Percentiles rank a stretch among this genome's conserved stretches.
These are phyloP conservation scores for Claviceps sorghi DNA, from an alignment of 2,329 filamentous ascomycete species.

Conservation along the genomic window DNA sequence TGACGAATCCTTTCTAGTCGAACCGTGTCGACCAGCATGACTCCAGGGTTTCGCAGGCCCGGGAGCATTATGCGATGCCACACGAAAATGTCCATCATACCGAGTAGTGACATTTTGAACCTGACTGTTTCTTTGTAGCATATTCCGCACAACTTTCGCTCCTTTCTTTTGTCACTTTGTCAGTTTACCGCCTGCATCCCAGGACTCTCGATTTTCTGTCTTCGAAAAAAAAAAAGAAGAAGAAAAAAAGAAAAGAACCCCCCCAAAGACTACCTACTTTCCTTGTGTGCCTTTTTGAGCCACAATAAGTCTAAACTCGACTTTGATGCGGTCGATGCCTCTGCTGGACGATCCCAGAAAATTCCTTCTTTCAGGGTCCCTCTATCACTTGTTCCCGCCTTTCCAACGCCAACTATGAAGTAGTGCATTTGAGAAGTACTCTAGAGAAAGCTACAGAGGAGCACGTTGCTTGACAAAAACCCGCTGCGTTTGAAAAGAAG, in stretches of 20 bases:
- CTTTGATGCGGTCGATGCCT: neutral
- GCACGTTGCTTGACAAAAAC: neutral
- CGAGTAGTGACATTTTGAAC: neutral
- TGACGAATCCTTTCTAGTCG: neutral
- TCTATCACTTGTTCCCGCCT: neutral
- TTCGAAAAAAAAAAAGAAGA: no score
- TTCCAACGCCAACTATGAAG: neutral
- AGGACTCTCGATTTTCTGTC: neutral
- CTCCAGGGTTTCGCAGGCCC: neutral
- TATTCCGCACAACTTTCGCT: neutral
- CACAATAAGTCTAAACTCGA: neutral
- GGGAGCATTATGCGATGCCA: neutral
- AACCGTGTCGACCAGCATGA: neutral
- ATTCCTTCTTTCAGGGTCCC: neutral
- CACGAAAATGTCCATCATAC: neutral
- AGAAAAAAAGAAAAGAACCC: neutral
- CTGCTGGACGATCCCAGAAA: neutral
- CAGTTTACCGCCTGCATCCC: neutral
- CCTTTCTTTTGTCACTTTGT: neutral
- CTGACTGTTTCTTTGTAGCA: neutral
- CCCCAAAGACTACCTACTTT: neutral
- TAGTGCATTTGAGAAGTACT: neutral
- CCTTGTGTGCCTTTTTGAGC: neutral
- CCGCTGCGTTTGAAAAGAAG: neutral
- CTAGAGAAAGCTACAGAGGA: neutral